Evolutionary conservation across 371 early-diverging fungal genomes (phyloP), one percentile per base, ranked within the genome.

Genomic region (Mucor racemosus): DNA sequence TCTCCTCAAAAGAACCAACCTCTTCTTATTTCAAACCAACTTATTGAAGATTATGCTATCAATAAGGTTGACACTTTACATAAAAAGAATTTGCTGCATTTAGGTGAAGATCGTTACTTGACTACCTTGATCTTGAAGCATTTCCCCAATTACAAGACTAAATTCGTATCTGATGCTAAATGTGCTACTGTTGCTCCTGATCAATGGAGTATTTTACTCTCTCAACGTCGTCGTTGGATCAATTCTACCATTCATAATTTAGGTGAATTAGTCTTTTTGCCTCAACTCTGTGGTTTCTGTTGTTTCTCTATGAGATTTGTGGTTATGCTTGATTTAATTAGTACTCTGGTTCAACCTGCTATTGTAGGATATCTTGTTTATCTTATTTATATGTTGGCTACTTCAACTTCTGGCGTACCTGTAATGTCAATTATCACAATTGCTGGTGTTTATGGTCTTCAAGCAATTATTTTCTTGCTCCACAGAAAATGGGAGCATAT

Each of bases 51-150:
- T 62, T 99, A 99, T 77, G 89, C 95, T 9, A 93, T 94, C 61
- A 96, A 94, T 81, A 84, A 91, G 36, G 99, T 99, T 50, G 94
- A 96, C 68, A 99, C 99, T 0, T 86, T 99, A 19, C 99, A 99
- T 84, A 89, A 90, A 84, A 99, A 93, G 82, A 98, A 92, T 81
- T 78, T 93, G 77, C 87, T 91, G 67, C 86, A 84, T 26, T 76
- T 95, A 40, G 95, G 95, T 62, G 95, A 95, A 77, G 95, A 95
- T 76, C 91, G 95, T 31, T 98, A 95, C 72, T 76, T 98, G 76
- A 99, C 99, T 0, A 99, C 99, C 2, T 84, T 99, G 41, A 93
- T 99, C 79, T 86, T 99, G 66, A 99, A 99, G 82, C 94, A 98
- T 75, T 99, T 99, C 84, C 98, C 99, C 9, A 90, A 89, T 72